Evolutionary conservation across 2,329 filamentous ascomycete genomes (phyloP).

Genomic region (Mycosphaerella sp.): DNA sequence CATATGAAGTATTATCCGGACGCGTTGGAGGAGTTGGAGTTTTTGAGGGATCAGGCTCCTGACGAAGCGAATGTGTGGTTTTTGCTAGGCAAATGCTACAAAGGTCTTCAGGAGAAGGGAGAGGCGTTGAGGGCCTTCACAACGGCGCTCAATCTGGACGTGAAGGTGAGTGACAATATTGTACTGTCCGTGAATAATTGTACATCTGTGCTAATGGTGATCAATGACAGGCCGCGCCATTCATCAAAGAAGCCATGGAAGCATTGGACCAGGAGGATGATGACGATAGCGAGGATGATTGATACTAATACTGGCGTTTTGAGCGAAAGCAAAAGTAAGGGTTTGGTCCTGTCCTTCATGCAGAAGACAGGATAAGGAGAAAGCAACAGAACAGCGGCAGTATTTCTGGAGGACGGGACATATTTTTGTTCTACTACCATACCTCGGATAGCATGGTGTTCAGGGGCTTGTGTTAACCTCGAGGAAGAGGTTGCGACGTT

Average conservation of each 20-base stretch:
- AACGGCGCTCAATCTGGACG: slow-evolving; percentile 88
- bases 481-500: background rate
- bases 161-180: slow-evolving; percentile 60
- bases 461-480: background rate
- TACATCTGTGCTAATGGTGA: background rate
- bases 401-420: background rate
- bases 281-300: slow-evolving; percentile 25
- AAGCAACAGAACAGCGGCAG: background rate
- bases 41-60: slow-evolving; percentile 84
- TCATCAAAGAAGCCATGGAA: slow-evolving; percentile 97
- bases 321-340: background rate
- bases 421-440: background rate
- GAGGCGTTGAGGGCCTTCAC: slow-evolving; percentile 91
- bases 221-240: slow-evolving; percentile 64
- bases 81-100: slow-evolving; percentile 71
- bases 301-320: background rate
- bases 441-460: slow-evolving; percentile 6
- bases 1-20: slow-evolving; percentile 62
- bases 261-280: slow-evolving; percentile 48
- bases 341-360: background rate
- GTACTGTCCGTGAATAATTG: slow-evolving; percentile 6
- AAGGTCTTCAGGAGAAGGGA: slow-evolving; percentile 53
- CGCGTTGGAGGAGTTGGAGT: slow-evolving; percentile 73
- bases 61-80: slow-evolving; percentile 97
- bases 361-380: background rate